Conservation (phyloP, 495 filamentous ascomycete species). For the Aspergillus nidulans region DNA sequence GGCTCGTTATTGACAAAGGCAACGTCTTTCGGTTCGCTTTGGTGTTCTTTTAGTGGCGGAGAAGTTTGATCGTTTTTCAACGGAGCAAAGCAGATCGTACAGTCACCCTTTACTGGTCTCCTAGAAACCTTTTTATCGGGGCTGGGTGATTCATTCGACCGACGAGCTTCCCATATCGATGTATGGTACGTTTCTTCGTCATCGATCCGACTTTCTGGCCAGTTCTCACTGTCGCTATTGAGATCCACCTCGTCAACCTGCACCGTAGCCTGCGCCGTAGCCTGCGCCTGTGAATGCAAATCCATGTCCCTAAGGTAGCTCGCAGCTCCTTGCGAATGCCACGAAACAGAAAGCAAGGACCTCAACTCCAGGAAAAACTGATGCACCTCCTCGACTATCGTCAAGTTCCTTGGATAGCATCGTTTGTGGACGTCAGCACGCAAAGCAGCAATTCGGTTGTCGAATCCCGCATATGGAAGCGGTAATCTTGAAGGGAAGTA, state of each 20-base stretch:
- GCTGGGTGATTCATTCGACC: neutral
- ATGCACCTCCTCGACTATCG: neutral
- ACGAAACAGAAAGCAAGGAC: neutral
- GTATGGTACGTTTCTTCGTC: no score
- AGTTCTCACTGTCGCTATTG: neutral
- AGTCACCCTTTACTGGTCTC: neutral
- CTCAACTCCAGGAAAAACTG: neutral
- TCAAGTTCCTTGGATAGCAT: neutral
- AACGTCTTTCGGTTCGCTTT: neutral
- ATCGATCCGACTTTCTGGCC: no score
- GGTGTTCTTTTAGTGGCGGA: neutral
- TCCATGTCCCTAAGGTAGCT: neutral
- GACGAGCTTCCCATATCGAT: no score
- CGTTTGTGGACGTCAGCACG: neutral
- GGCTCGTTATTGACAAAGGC: neutral
- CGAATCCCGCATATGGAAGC: neutral
- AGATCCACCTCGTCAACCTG: neutral
- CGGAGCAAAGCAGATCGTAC: neutral
- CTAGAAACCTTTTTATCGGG: neutral
- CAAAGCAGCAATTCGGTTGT: neutral
- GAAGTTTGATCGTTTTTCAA: neutral
- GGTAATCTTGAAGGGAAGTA: neutral
- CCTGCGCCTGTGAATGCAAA: neutral
- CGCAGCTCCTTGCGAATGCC: no score
- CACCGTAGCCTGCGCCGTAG: neutral